Evolutionary conservation across 176 grass and related monocot species (phyloP).

Genomic region (barley (Hordeum vulgare)): MorexV3_pseudomolecules_assembly NC_058519.1:530996501-530997000

Average conservation of each 20-base stretch:
- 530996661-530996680: background rate
- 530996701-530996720: slow-evolving; percentile 8
- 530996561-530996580: background rate
- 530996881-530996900: slow-evolving; percentile 79
- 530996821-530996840: slow-evolving; percentile 47
- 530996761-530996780: slow-evolving; percentile 6
- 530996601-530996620: background rate
- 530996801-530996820: slow-evolving; percentile 31
- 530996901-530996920: slow-evolving; percentile 77
- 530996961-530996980: slow-evolving; percentile 64
- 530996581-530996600: background rate
- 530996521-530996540: background rate
- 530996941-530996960: slow-evolving; percentile 84
- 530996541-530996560: background rate
- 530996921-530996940: slow-evolving; percentile 71
- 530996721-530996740: background rate
- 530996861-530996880: slow-evolving; percentile 27
- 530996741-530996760: slow-evolving; percentile 9
- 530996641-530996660: background rate
- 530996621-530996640: background rate
- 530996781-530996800: slow-evolving; percentile 39
- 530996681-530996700: background rate
- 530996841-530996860: slow-evolving; percentile 16
- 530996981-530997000: slow-evolving; percentile 76
- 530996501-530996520: background rate